phyloP scores from a whole-genome alignment of 164 flowering plant species.

The Vitis riparia region DNA sequence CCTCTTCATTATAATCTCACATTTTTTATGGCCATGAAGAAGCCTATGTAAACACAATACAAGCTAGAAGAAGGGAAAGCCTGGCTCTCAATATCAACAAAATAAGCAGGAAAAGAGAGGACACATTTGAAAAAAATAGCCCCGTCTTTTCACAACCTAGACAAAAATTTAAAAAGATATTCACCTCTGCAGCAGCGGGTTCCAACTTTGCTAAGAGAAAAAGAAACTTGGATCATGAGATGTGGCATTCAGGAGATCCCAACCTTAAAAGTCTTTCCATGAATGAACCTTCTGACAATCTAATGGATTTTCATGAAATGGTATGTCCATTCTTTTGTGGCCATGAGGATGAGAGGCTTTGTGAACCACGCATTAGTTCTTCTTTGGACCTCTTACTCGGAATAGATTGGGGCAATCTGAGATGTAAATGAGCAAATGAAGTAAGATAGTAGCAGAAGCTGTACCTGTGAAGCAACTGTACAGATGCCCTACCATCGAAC shows the following conservation, averaged over 20 bases:
- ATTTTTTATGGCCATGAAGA: neutral
- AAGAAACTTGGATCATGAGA: too few relatives aligned
- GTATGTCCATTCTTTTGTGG: slow-evolving; percentile 29
- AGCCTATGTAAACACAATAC: neutral
- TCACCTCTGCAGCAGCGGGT: too few relatives aligned
- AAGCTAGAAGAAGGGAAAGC: neutral
- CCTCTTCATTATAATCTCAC: neutral
- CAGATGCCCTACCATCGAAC: too few relatives aligned
- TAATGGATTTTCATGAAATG: slow-evolving; percentile 5
- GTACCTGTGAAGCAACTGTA: too few relatives aligned
- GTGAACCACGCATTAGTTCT: slow-evolving; percentile 26
- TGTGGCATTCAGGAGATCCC: neutral
- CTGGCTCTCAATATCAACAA: neutral
- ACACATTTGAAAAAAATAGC: neutral
- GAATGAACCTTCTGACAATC: neutral
- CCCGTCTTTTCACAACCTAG: neutral
- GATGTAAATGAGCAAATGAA: slow-evolving; percentile 4
- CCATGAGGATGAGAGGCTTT: slow-evolving; percentile 15
- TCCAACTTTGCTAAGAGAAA: too few relatives aligned
- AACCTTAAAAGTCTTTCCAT: neutral
- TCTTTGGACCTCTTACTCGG: slow-evolving; percentile 38
- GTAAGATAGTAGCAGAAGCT: neutral
- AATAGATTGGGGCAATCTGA: slow-evolving; percentile 28
- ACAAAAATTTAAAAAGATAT: neutral
- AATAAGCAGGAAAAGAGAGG: neutral